A percentile compares a stretch with the other conserved stretches of the same genome.
Evolutionary conservation across 306 rosid species (phyloP).

Genomic region (Prunus mongolica): DNA sequence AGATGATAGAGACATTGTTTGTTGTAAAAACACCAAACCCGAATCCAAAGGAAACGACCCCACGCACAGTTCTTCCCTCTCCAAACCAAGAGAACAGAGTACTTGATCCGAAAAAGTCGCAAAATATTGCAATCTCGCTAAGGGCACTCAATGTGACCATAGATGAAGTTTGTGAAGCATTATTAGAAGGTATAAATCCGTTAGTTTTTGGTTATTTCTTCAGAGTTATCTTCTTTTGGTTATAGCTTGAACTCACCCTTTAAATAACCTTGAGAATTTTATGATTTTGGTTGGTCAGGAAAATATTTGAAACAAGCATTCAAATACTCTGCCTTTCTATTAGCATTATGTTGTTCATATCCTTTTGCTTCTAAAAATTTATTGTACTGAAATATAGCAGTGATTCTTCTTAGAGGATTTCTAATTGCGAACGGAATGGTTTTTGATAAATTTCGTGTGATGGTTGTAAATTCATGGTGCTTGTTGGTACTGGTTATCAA

Average conservation of each 20-base stretch:
- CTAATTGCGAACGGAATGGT: not conserved
- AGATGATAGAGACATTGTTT: slow-evolving; percentile 86
- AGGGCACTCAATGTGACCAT: slow-evolving; percentile 80
- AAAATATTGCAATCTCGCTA: slow-evolving; percentile 81
- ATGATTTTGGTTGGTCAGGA: not conserved
- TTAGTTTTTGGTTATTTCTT: not conserved
- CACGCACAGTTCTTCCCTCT: slow-evolving; percentile 42
- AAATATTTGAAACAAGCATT: not conserved
- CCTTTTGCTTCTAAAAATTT: not conserved
- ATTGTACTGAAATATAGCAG: not conserved
- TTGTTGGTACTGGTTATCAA: not conserved
- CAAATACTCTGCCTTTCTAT: not conserved
- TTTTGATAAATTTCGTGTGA: not conserved
- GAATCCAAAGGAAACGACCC: slow-evolving; percentile 42
- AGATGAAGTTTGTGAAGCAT: slow-evolving; percentile 88
- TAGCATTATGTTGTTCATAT: not conserved
- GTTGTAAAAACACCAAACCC: slow-evolving; percentile 55
- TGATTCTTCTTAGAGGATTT: not conserved
- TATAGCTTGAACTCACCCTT: not conserved
- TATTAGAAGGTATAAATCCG: slow-evolving; percentile 60
- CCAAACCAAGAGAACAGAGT: slow-evolving; percentile 57
- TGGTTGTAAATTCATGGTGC: slow-evolving; percentile 2
- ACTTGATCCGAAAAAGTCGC: slow-evolving; percentile 87
- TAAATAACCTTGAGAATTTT: not conserved
- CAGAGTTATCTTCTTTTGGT: not conserved